These are phyloP conservation scores for Globisporangium iwayamae DNA, from an alignment of 352 stramenopile genomes.

Conservation along the genomic window DNA sequence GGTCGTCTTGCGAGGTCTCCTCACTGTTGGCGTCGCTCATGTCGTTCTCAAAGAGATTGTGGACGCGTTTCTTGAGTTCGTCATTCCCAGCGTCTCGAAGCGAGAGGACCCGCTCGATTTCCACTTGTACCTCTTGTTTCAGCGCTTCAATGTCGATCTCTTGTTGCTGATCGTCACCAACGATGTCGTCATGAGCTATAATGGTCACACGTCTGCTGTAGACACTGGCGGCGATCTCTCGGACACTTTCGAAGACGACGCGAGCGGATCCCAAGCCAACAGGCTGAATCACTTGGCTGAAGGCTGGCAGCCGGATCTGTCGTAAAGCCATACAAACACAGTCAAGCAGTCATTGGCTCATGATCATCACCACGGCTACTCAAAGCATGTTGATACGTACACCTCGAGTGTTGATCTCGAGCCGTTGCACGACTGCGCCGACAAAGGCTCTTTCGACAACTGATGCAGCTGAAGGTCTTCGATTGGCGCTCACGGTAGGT, in stretches of 20 bases:
- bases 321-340: not conserved
- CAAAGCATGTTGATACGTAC: not conserved
- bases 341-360: not conserved
- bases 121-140: slow-evolving; percentile 7
- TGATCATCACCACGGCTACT: not conserved
- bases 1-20: slow-evolving; percentile 8
- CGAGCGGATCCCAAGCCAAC: not conserved
- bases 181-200: not conserved
- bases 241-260: slow-evolving; percentile 22
- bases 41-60: slow-evolving; percentile 16
- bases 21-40: slow-evolving; percentile 7
- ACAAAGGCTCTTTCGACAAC: not conserved
- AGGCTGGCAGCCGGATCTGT: slow-evolving; percentile 22
- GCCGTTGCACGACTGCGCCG: not conserved
- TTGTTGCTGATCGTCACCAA: not conserved
- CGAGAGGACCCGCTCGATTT: slow-evolving; percentile 24
- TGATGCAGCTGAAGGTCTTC: not conserved
- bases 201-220: not conserved
- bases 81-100: slow-evolving; percentile 24
- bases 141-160: slow-evolving; percentile 11
- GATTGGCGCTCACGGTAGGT: not conserved
- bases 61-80: slow-evolving; percentile 19
- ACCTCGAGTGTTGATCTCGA: not conserved
- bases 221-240: slow-evolving; percentile 16
- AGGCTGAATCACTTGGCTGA: not conserved